Base-by-base conservation (phyloP, 2,329 filamentous ascomycete genomes). In the Cordyceps tenuipes region DNA sequence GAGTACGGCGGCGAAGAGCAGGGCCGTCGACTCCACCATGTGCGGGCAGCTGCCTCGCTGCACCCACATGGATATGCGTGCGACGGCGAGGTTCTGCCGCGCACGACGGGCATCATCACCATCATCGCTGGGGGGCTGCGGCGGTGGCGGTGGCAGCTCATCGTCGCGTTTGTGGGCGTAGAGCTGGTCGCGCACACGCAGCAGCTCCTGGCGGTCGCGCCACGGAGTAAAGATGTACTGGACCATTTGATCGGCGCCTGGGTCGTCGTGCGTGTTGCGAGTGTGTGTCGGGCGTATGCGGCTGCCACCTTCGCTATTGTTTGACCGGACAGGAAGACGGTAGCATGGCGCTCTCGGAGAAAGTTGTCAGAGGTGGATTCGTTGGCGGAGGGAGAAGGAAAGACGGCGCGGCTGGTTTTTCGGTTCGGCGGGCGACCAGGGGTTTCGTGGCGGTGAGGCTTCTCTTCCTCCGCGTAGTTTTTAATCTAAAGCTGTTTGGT, bases 21-120 rank as follows among this genome's bases (percentile, higher is more conserved):
- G 80, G 3, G 87, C 87, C 47, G 89, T 92, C 41, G 87, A 89
- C 73, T 93, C 89, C 58, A 93, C 82, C 72, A 91, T 79, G 75
- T 93, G 87, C 59, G 90, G 89, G 63, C 91, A 88, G 66, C 84
- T 84, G 64, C 86, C 86, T 69, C 88, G 83, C 68, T 87, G 81
- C 79, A 88, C 84, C 87, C 87, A 89, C 73, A 86, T 80, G 47
- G 81, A 80, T 53, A 86, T 83, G 55, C 80, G 77, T 55, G 82
- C 80, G 53, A 86, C 82, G 61, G 83, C 79, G 55, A 69, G 66
- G 62, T 77, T 73, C 67, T 77, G 75, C 53, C 19, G 52, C 52
- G 48, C 13, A 9, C 41, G 41, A 43, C 43, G 31, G 48, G 49
- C 59, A 39, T 63, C 57, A 39, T 68, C 65, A 29, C n/a, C n/a